Percentiles rank a stretch among this genome's conserved stretches.
Conservation (phyloP, 2,329 filamentous ascomycete species). For the Aureobasidium vineae region DNA sequence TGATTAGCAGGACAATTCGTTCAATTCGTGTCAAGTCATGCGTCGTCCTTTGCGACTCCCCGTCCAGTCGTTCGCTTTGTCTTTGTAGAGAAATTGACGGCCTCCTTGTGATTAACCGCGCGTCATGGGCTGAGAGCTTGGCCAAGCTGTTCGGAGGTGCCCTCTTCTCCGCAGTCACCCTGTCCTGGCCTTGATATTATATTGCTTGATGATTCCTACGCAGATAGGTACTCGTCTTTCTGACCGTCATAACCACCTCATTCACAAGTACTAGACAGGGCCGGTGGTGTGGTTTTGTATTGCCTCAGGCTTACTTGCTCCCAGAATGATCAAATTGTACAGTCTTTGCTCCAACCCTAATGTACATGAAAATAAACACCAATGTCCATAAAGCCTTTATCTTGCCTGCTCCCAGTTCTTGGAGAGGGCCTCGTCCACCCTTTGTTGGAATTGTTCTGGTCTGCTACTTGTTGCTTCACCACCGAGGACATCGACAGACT, state of each 20-base stretch:
- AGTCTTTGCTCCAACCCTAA: constrained; percentile 19
- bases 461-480: constrained; percentile 3
- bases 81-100: not conserved
- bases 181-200: not conserved
- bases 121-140: constrained; percentile 18
- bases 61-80: constrained; percentile 7
- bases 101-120: not conserved
- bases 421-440: constrained; percentile 15
- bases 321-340: constrained; percentile 18
- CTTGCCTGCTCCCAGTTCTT: constrained; percentile 16
- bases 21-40: constrained; percentile 23
- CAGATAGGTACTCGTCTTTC: too few relatives aligned
- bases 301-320: not conserved
- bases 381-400: not conserved
- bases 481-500: not conserved
- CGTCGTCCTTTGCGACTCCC: not conserved
- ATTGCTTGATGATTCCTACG: too few relatives aligned
- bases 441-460: constrained; percentile 17
- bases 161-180: constrained; percentile 22
- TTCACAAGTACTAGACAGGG: not conserved
- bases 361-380: constrained; percentile 23
- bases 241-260: not conserved
- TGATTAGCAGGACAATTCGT: not conserved
- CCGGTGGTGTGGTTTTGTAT: not conserved
- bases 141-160: not conserved